Conservation (phyloP, 2,329 filamentous ascomycete genomes). For the Monosporascus ibericus region DNA sequence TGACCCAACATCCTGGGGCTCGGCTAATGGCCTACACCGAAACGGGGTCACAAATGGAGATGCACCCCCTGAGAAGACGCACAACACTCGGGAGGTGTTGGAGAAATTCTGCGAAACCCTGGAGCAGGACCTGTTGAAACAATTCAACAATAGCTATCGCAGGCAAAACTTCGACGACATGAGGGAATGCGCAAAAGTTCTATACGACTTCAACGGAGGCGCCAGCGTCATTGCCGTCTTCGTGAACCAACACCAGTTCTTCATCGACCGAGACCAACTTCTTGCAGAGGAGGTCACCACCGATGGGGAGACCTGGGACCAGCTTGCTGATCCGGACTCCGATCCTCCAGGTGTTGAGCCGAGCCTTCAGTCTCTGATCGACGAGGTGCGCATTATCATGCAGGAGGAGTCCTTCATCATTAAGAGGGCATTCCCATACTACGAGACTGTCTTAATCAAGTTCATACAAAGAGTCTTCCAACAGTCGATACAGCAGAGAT, state of each 20-base stretch:
- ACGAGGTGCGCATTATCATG: conserved; percentile 92
- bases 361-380: conserved; percentile 82
- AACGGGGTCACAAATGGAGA: conserved; percentile 46
- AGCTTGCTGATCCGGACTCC: conserved; percentile 86
- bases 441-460: conserved; percentile 86
- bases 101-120: conserved; percentile 95
- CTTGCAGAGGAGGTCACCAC: conserved; percentile 77
- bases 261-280: conserved; percentile 91
- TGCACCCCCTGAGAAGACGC: conserved; percentile 35
- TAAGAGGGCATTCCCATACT: conserved; percentile 91
- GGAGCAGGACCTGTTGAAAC: conserved; percentile 89
- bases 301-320: conserved; percentile 79
- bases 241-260: conserved; percentile 98
- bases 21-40: conserved; percentile 47
- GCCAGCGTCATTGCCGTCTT: conserved; percentile 92
- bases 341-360: conserved; percentile 89
- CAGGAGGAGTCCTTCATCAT: conserved; percentile 97
- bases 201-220: conserved; percentile 94
- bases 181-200: conserved; percentile 90
- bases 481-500: conserved; percentile 91
- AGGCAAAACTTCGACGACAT: conserved; percentile 96
- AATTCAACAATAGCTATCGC: conserved; percentile 96
- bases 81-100: conserved; percentile 79
- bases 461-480: conserved; percentile 96
- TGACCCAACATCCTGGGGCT: conserved; percentile 68